These are phyloP conservation scores for Fraxinus anomala DNA, from an alignment of 257 asterid species.

Conservation along the genomic window DNA sequence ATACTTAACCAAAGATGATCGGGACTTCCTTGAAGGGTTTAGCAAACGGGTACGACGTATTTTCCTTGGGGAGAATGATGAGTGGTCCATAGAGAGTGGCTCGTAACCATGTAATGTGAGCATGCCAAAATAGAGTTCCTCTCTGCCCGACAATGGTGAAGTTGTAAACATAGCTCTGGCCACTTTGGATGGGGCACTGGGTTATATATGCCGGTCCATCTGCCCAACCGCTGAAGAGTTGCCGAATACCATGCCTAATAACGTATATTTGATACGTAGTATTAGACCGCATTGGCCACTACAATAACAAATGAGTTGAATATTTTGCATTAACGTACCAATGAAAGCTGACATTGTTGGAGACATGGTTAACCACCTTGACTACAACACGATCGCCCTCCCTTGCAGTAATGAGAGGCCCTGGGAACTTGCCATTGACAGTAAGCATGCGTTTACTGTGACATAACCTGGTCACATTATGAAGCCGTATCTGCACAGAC, in stretches of 20 bases:
- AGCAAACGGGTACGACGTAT: conserved; percentile 56
- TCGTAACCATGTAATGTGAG: conserved; percentile 72
- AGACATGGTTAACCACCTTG: conserved; percentile 35
- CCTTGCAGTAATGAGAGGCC: conserved; percentile 59
- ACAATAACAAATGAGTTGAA: not conserved
- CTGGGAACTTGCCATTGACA: conserved; percentile 68
- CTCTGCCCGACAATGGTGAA: conserved; percentile 69
- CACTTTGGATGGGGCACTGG: conserved; percentile 62
- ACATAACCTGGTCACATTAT: conserved; percentile 61
- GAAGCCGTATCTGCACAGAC: conserved; percentile 47
- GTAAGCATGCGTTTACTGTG: conserved; percentile 55
- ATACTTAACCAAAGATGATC: conserved; percentile 54
- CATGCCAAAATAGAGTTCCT: conserved; percentile 74
- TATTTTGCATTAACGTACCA: conserved; percentile 42
- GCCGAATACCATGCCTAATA: conserved; percentile 78
- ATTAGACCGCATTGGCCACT: not conserved
- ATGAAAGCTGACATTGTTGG: conserved; percentile 64
- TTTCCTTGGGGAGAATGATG: conserved; percentile 48
- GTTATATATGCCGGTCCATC: conserved; percentile 71
- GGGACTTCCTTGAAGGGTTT: conserved; percentile 62
- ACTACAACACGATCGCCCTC: conserved; percentile 66
- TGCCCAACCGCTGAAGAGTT: conserved; percentile 63
- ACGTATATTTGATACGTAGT: not conserved
- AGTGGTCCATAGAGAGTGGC: conserved; percentile 65
- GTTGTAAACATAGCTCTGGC: conserved; percentile 62